Percentiles rank a stretch among this genome's conserved stretches.
These are phyloP conservation scores for Aureobasidium mangrovei DNA, from an alignment of 2,329 filamentous ascomycete species.

Conservation along the genomic window DNA sequence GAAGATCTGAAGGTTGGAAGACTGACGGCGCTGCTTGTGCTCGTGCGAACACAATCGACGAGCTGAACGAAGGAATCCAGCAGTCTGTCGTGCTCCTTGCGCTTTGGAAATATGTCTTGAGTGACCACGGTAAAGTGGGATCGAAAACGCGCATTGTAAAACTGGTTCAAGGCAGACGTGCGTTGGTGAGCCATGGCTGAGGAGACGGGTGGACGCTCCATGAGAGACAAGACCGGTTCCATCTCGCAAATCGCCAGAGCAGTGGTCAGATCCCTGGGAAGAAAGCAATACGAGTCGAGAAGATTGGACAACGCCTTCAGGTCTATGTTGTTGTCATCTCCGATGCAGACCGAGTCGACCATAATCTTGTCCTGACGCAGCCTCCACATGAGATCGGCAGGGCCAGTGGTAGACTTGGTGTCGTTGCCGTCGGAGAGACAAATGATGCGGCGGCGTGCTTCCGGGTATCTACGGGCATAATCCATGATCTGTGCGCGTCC, in stretches of 20 bases:
- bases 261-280: constrained; percentile 27
- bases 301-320: constrained; percentile 26
- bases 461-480: constrained; percentile 25
- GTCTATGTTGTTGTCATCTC: constrained; percentile 21
- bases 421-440: constrained; percentile 31
- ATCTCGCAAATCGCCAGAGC: constrained; percentile 31
- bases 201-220: constrained; percentile 26
- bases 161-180: constrained; percentile 5
- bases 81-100: constrained; percentile 28
- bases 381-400: constrained; percentile 20
- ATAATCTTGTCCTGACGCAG: constrained; percentile 23
- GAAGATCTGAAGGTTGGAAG: constrained; percentile 19
- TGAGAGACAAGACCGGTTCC: constrained; percentile 29
- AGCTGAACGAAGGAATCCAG: constrained; percentile 25
- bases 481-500: constrained; percentile 26
- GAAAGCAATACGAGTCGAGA: constrained; percentile 31
- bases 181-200: neutral
- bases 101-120: constrained; percentile 24
- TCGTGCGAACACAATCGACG: constrained; percentile 10
- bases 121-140: constrained; percentile 22
- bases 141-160: constrained; percentile 11
- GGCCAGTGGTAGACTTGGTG: constrained; percentile 24
- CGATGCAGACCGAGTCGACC: constrained; percentile 30
- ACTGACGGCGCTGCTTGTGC: neutral
- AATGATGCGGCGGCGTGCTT: constrained; percentile 30